Evolutionary conservation across 805 yeast genomes (phyloP).

Genomic region (Lipomyces anomalus): DNA sequence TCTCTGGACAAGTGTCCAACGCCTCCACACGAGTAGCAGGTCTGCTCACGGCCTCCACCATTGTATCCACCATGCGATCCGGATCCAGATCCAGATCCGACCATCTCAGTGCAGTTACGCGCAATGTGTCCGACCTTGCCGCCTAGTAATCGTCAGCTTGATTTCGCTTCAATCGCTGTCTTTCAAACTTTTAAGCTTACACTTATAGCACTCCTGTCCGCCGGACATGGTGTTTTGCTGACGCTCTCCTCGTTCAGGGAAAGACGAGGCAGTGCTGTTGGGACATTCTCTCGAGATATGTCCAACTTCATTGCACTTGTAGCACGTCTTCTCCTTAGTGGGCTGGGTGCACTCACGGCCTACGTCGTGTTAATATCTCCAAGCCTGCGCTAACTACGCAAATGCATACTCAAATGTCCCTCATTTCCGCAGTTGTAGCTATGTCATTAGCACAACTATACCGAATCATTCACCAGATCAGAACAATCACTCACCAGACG

Average conservation of each 20-base stretch:
- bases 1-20: conserved; percentile 81
- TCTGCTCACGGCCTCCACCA: conserved; percentile 59
- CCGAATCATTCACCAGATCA: not conserved
- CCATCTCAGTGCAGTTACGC: conserved; percentile 62
- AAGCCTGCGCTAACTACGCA: not conserved
- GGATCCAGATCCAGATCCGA: conserved; percentile 26
- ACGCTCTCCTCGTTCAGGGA: no score
- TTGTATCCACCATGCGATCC: conserved; percentile 79
- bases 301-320: conserved; percentile 87
- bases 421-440: conserved; percentile 35
- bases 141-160: conserved; percentile 31
- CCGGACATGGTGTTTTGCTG: conserved; percentile 5
- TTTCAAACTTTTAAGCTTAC: conserved; percentile 30
- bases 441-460: not conserved
- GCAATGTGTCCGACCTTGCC: conserved; percentile 89
- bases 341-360: conserved; percentile 86
- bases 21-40: conserved; percentile 88
- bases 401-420: conserved; percentile 22
- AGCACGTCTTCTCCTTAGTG: conserved; percentile 79
- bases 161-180: no score
- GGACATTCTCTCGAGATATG: conserved; percentile 82
- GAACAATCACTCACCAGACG: conserved; percentile 26
- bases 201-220: conserved; percentile 70
- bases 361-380: conserved; percentile 49
- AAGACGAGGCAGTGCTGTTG: conserved; percentile 51